Evolutionary conservation across 2,329 filamentous ascomycete genomes (phyloP).

Genomic region (Cucurbitaria berberidis): DNA sequence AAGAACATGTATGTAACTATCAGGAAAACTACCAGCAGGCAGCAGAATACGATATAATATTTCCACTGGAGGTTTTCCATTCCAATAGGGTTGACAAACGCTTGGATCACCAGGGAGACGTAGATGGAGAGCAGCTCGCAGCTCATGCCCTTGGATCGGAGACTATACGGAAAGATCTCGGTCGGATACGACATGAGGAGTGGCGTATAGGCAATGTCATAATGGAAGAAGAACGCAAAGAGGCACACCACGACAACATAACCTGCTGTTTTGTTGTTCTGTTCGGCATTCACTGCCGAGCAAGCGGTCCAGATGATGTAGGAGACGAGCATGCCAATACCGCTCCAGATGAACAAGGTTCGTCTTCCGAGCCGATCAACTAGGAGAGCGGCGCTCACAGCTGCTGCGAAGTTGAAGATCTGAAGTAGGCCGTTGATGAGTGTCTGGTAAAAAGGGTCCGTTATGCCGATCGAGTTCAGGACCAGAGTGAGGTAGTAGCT

Average conservation of each 20-base stretch:
- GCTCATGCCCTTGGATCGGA: slow-evolving; percentile 18
- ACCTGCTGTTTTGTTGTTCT: background rate
- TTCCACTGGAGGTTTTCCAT: slow-evolving; percentile 59
- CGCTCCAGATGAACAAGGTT: slow-evolving; percentile 50
- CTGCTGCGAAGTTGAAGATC: slow-evolving; percentile 48
- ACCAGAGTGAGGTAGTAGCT: slow-evolving; percentile 46
- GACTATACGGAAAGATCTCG: slow-evolving; percentile 42
- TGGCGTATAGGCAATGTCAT: slow-evolving; percentile 42
- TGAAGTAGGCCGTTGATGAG: slow-evolving; percentile 49
- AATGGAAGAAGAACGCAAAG: slow-evolving; percentile 13
- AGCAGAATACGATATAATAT: slow-evolving; percentile 59
- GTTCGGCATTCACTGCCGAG: background rate
- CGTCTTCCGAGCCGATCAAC: slow-evolving; percentile 52
- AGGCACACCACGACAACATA: slow-evolving; percentile 8
- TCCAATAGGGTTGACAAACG: slow-evolving; percentile 62
- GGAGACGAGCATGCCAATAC: slow-evolving; percentile 51
- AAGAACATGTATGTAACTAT: slow-evolving; percentile 10
- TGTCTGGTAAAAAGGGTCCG: slow-evolving; percentile 37
- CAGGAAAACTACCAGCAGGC: background rate
- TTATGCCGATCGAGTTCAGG: slow-evolving; percentile 47
- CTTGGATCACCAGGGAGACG: slow-evolving; percentile 24
- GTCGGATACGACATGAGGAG: slow-evolving; percentile 36
- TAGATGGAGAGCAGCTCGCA: slow-evolving; percentile 1
- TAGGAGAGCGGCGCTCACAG: slow-evolving; percentile 45
- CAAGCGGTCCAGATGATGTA: slow-evolving; percentile 52